phyloP scores from a whole-genome alignment of 805 yeast genomes.

The Tetrapisispora nanseiensis region DNA sequence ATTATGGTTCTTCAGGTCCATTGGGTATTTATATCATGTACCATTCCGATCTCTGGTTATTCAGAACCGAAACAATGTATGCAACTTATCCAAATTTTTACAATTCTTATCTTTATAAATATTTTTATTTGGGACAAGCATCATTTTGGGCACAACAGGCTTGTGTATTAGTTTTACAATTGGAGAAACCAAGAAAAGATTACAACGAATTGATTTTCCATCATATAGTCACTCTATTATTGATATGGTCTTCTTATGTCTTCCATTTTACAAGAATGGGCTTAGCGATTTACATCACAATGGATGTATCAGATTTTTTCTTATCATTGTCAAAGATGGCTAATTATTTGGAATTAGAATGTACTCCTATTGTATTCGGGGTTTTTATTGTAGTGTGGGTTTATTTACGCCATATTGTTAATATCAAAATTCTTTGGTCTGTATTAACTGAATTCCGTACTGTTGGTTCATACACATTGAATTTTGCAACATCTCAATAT shows the following conservation, averaged over 20 bases:
- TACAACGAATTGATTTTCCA: slow-evolving; percentile 78
- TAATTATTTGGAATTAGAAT: slow-evolving; percentile 60
- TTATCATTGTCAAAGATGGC: slow-evolving; percentile 68
- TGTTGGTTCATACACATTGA: slow-evolving; percentile 65
- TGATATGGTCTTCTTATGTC: slow-evolving; percentile 72
- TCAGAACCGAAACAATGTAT: slow-evolving; percentile 70
- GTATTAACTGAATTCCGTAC: slow-evolving; percentile 70
- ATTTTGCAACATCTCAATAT: slow-evolving; percentile 80
- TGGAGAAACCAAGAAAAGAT: slow-evolving; percentile 87
- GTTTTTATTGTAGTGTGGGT: slow-evolving; percentile 65
- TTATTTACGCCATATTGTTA: slow-evolving; percentile 74
- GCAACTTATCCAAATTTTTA: slow-evolving; percentile 65
- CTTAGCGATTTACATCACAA: slow-evolving; percentile 73
- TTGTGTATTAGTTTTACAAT: slow-evolving; percentile 59
- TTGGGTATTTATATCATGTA: slow-evolving; percentile 78
- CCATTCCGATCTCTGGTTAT: slow-evolving; percentile 71
- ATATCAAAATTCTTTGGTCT: slow-evolving; percentile 66
- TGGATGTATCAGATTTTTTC: slow-evolving; percentile 87
- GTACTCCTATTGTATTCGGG: slow-evolving; percentile 12
- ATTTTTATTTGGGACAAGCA: slow-evolving; percentile 78
- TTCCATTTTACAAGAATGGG: slow-evolving; percentile 97
- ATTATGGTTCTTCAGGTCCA: slow-evolving; percentile 67
- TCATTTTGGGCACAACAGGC: slow-evolving; percentile 93
- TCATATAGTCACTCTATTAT: slow-evolving; percentile 76
- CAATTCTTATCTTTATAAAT: slow-evolving; percentile 56